Conservation (phyloP, 169 alveolate species). For the Theileria annulata region DNA sequence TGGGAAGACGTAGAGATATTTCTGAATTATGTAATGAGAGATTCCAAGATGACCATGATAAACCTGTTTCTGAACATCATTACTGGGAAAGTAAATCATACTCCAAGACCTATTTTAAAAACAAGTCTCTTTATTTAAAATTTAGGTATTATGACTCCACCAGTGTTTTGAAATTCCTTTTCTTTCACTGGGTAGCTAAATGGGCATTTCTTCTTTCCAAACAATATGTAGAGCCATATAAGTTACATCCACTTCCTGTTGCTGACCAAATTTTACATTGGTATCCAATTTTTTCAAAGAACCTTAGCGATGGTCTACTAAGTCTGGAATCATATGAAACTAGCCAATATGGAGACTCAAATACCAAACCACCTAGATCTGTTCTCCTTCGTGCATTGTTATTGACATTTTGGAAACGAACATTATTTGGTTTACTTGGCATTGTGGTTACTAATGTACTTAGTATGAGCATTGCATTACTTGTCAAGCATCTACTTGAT, state of each 20-base stretch:
- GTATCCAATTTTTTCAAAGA: conserved; percentile 31
- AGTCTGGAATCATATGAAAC: conserved; percentile 13
- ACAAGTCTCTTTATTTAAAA: background rate
- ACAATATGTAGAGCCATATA: conserved; percentile 3
- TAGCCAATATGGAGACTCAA: too few relatives aligned
- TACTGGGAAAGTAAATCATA: background rate
- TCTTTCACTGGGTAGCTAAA: conserved; percentile 22
- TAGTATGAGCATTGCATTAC: conserved; percentile 7
- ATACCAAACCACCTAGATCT: background rate
- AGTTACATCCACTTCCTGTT: conserved; percentile 35
- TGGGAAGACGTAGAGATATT: too few relatives aligned
- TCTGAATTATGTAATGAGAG: too few relatives aligned
- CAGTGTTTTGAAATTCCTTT: conserved; percentile 1
- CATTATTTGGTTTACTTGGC: conserved; percentile 8
- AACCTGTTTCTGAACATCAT: background rate
- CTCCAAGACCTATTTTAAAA: background rate
- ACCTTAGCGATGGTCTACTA: conserved; percentile 45
- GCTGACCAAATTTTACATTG: conserved; percentile 19
- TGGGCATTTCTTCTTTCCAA: conserved; percentile 25
- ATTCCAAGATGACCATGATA: too few relatives aligned
- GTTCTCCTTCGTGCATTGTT: background rate
- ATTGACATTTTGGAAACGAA: background rate
- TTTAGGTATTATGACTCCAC: conserved; percentile 18
- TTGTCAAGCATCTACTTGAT: conserved; percentile 4
- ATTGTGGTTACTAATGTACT: conserved; percentile 7